These are phyloP conservation scores for Triadica sebifera DNA, from an alignment of 345 rosid species.

Conservation along the genomic window DNA sequence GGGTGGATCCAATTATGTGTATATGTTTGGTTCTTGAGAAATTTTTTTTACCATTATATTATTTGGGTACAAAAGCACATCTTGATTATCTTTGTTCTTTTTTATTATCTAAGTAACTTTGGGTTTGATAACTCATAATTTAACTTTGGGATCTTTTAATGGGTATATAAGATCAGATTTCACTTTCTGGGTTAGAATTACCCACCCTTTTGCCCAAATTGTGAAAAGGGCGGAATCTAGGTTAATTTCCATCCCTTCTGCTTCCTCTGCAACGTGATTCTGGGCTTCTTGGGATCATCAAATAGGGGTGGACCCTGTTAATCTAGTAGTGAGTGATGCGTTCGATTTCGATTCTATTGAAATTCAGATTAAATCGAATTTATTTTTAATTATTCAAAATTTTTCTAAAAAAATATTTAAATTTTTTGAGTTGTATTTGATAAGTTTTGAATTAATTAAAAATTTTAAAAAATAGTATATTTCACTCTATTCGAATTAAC, in stretches of 20 bases:
- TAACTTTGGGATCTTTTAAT: neutral
- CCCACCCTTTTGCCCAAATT: neutral
- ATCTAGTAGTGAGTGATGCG: conserved; percentile 6
- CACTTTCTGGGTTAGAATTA: neutral
- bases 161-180: neutral
- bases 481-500: too few relatives aligned
- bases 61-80: conserved; percentile 16
- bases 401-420: too few relatives aligned
- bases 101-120: neutral
- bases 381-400: too few relatives aligned
- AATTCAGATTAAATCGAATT: too few relatives aligned
- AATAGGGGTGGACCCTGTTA: conserved; percentile 12
- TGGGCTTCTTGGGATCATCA: conserved; percentile 30
- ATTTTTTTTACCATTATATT: neutral
- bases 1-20: conserved; percentile 28
- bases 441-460: too few relatives aligned
- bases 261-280: conserved; percentile 5
- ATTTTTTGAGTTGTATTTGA: too few relatives aligned
- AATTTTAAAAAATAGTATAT: too few relatives aligned
- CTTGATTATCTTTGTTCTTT: neutral
- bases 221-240: neutral
- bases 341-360: too few relatives aligned
- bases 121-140: neutral
- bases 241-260: neutral
- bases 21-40: conserved; percentile 20